phyloP scores from a whole-genome alignment of 176 grass and related monocot species.

The Oryza punctata region DNA sequence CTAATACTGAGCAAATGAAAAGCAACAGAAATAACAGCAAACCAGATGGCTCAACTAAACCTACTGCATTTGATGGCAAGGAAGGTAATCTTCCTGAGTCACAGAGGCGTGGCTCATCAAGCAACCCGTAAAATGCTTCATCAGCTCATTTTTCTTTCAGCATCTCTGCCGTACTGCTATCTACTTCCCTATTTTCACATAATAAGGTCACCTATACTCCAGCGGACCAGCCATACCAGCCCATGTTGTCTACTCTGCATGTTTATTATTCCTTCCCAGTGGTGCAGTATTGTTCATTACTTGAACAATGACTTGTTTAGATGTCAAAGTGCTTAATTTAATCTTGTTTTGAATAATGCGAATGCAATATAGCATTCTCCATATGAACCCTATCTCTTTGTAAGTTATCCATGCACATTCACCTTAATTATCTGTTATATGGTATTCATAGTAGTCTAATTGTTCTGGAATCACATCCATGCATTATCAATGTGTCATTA shows the following conservation, averaged over 20 bases:
- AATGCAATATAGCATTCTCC: slow-evolving; percentile 17
- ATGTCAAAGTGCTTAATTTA: slow-evolving; percentile 1
- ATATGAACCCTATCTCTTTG: background rate
- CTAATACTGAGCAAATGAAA: slow-evolving; percentile 15
- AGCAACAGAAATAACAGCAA: slow-evolving; percentile 25
- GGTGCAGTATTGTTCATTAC: slow-evolving; percentile 21
- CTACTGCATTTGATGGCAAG: background rate
- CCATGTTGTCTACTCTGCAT: slow-evolving; percentile 24
- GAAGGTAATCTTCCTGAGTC: slow-evolving; percentile 23
- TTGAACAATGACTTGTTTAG: slow-evolving; percentile 32
- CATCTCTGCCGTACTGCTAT: slow-evolving; percentile 14
- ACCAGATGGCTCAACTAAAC: slow-evolving; percentile 38
- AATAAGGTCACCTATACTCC: slow-evolving; percentile 48
- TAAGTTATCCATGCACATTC: background rate
- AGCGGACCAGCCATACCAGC: slow-evolving; percentile 22
- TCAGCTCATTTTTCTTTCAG: slow-evolving; percentile 10
- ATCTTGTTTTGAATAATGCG: slow-evolving; percentile 1
- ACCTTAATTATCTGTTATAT: slow-evolving; percentile 14
- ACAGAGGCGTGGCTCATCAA: slow-evolving; percentile 6
- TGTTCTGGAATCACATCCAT: background rate
- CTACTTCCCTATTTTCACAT: slow-evolving; percentile 3
- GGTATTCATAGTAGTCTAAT: background rate
- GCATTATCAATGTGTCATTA: background rate
- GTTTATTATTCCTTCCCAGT: slow-evolving; percentile 21
- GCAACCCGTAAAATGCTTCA: slow-evolving; percentile 11